Percentiles rank a stretch among this genome's conserved stretches.
Conservation (phyloP, 2,329 filamentous ascomycete species). For the Aspergillus chevalieri region DNA sequence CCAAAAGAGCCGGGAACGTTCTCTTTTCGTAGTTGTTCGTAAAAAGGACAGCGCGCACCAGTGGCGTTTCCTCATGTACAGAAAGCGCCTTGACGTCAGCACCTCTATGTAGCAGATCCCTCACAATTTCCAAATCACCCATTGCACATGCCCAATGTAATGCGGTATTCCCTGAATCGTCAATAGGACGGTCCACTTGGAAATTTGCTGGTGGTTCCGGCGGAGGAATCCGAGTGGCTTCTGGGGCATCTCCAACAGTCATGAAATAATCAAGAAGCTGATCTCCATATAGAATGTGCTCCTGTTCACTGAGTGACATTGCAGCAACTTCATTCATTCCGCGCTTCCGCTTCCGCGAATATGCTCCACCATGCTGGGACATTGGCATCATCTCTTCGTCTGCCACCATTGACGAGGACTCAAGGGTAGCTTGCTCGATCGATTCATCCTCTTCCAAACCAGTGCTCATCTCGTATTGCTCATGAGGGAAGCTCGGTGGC, state of each 20-base stretch:
- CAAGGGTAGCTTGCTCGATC: constrained; percentile 74
- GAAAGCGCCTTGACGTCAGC: constrained; percentile 69
- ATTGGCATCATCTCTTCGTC: constrained; percentile 74
- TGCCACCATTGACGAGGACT: constrained; percentile 76
- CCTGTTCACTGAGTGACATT: constrained; percentile 62
- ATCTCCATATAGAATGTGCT: constrained; percentile 87
- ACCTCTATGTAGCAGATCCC: constrained; percentile 74
- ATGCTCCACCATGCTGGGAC: constrained; percentile 52
- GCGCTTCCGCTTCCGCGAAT: constrained; percentile 70
- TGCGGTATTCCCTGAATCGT: constrained; percentile 85
- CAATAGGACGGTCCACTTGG: constrained; percentile 85
- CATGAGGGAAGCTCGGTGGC: constrained; percentile 42
- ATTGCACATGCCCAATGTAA: constrained; percentile 97
- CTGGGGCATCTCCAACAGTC: constrained; percentile 69
- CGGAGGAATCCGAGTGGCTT: constrained; percentile 49
- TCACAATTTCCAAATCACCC: constrained; percentile 89
- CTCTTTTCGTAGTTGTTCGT: constrained; percentile 95
- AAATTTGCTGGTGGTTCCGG: constrained; percentile 81
- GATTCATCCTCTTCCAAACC: constrained; percentile 70
- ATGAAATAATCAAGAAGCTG: constrained; percentile 95
- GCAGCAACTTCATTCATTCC: constrained; percentile 54
- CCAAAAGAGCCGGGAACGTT: constrained; percentile 78
- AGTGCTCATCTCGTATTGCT: constrained; percentile 59
- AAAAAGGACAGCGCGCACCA: constrained; percentile 92
- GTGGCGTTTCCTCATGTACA: constrained; percentile 70